phyloP scores from a whole-genome alignment of 768 basidiomycete genomes.

The Leucocoprinus sp. region DNA sequence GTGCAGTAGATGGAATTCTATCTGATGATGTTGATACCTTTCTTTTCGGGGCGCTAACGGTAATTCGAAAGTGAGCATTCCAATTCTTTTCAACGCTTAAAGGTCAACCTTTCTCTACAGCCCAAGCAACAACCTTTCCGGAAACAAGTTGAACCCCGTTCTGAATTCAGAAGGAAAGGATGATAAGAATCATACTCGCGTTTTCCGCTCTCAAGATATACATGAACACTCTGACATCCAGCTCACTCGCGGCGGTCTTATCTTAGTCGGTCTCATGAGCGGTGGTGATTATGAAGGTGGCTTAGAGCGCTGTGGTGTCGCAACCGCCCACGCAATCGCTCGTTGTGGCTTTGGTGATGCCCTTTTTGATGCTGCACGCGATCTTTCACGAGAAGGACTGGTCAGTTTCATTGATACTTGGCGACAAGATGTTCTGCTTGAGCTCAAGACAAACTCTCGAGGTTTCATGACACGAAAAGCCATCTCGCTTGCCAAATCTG shows the following conservation, averaged over 20 bases:
- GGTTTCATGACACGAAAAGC: constrained; percentile 59
- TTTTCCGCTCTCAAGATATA: constrained; percentile 36
- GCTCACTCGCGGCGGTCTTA: constrained; percentile 64
- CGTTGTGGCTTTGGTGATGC: constrained; percentile 74
- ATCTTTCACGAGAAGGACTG: constrained; percentile 36
- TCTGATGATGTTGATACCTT: constrained; percentile 94
- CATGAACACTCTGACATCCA: constrained; percentile 29
- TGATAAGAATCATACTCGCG: constrained; percentile 60
- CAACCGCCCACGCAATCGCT: constrained; percentile 71
- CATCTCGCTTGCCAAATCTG: constrained; percentile 49
- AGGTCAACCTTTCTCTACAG: constrained; percentile 26
- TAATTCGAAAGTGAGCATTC: constrained; percentile 71
- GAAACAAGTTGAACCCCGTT: constrained; percentile 56
- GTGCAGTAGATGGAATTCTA: constrained; percentile 79
- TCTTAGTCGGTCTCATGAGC: constrained; percentile 77
- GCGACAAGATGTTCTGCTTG: constrained; percentile 51
- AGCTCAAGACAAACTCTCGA: constrained; percentile 62
- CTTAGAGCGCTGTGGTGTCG: constrained; percentile 56
- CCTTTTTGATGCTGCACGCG: constrained; percentile 51
- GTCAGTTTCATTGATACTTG: constrained; percentile 50
- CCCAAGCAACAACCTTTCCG: constrained; percentile 63
- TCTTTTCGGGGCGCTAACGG: constrained; percentile 75
- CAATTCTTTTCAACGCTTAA: background rate
- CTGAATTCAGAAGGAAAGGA: constrained; percentile 62
- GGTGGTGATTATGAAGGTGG: constrained; percentile 87